A percentile compares a stretch with the other conserved stretches of the same genome.
Conservation (phyloP, 1,284 basidiomycete genomes). For the Leucoagaricus sp. region DNA sequence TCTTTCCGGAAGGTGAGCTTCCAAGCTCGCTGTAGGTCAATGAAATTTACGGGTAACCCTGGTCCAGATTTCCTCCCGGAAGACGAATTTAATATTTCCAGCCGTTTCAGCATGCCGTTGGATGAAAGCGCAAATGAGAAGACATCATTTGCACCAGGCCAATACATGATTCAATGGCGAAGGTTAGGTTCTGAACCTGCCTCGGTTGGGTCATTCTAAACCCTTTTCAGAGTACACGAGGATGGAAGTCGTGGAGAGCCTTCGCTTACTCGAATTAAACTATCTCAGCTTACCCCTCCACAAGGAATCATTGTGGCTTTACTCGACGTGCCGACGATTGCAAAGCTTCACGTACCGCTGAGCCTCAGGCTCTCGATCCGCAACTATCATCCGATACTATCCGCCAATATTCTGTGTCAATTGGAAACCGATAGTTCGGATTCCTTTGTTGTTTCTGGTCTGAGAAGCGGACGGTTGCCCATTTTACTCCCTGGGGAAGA, state of each 20-base stretch:
- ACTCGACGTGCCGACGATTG: slow-evolving; percentile 58
- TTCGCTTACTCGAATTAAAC: slow-evolving; percentile 49
- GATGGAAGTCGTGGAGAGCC: slow-evolving; percentile 43
- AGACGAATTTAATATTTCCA: slow-evolving; percentile 61
- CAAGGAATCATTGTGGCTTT: slow-evolving; percentile 63
- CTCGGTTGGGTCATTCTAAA: background rate
- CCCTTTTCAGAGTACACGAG: slow-evolving; percentile 38
- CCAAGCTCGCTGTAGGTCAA: too few relatives aligned
- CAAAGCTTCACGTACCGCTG: slow-evolving; percentile 61
- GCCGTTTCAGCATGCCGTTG: slow-evolving; percentile 49
- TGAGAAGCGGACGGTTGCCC: slow-evolving; percentile 63
- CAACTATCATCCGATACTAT: slow-evolving; percentile 60
- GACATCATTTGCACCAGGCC: slow-evolving; percentile 44
- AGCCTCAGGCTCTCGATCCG: slow-evolving; percentile 59
- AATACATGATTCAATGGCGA: slow-evolving; percentile 66
- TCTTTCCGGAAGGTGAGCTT: slow-evolving; percentile 41
- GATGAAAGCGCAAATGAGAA: slow-evolving; percentile 31
- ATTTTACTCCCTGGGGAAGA: slow-evolving; percentile 71
- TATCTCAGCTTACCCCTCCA: slow-evolving; percentile 64
- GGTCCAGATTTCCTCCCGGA: slow-evolving; percentile 58
- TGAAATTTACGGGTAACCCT: background rate
- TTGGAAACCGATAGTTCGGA: slow-evolving; percentile 68
- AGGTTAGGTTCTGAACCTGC: slow-evolving; percentile 43
- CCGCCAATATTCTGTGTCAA: slow-evolving; percentile 66
- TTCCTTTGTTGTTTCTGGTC: slow-evolving; percentile 71